These are phyloP conservation scores for Camellia granthamiana DNA, from an alignment of 148 eudicot species.

Conservation along the genomic window DNA sequence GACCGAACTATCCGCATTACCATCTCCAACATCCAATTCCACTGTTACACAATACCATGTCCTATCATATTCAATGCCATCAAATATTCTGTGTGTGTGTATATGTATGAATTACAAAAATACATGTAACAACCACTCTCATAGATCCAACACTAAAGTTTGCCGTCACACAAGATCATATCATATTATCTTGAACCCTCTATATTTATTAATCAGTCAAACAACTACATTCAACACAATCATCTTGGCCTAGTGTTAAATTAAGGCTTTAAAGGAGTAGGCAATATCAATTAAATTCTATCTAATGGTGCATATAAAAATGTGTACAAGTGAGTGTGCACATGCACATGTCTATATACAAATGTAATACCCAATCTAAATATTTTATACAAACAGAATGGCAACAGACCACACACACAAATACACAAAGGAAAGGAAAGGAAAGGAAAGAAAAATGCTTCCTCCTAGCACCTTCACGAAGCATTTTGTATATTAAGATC, in stretches of 20 bases:
- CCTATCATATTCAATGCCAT: not conserved
- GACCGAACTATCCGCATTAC: not conserved
- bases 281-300: not conserved
- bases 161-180: not conserved
- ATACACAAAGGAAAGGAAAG: not conserved
- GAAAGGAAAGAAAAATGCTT: not conserved
- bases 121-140: not conserved
- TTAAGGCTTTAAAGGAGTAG: not conserved
- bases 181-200: not conserved
- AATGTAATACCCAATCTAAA: not conserved
- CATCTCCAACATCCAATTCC: slow-evolving; percentile 18
- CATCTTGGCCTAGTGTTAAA: not conserved
- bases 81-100: not conserved
- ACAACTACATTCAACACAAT: not conserved
- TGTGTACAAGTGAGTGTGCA: not conserved
- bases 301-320: not conserved
- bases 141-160: not conserved
- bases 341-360: not conserved
- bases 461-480: not conserved
- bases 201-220: not conserved
- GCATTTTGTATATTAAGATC: not conserved
- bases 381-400: not conserved
- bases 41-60: slow-evolving; percentile 9
- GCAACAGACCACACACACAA: not conserved
- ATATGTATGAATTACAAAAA: not conserved